A percentile compares a stretch with the other conserved stretches of the same genome.
phyloP scores from a whole-genome alignment of 768 basidiomycete genomes.

The Phaeolepiota aurea region DNA sequence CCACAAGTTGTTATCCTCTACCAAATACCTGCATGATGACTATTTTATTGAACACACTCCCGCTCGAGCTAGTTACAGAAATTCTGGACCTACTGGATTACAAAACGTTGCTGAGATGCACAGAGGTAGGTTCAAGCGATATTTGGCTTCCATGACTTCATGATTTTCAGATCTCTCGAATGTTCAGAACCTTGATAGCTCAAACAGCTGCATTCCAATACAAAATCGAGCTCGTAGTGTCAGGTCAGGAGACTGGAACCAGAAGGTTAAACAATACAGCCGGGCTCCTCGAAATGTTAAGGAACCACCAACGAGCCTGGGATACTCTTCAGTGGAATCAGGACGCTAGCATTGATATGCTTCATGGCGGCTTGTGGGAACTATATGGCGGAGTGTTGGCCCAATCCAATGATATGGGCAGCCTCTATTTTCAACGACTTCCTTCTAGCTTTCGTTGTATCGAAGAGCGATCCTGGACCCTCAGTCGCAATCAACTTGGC shows the following conservation, averaged over 20 bases:
- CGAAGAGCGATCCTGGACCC: slow-evolving; percentile 33
- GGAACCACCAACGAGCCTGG: slow-evolving; percentile 30
- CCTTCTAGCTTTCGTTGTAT: slow-evolving; percentile 43
- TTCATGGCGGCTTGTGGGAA: slow-evolving; percentile 41
- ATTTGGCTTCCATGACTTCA: no score
- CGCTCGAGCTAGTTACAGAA: no score
- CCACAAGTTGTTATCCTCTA: no score
- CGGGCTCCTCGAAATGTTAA: slow-evolving; percentile 27
- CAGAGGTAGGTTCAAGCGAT: no score
- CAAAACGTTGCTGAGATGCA: no score
- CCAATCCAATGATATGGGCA: slow-evolving; percentile 21
- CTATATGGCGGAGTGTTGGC: slow-evolving; percentile 51
- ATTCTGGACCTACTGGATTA: no score
- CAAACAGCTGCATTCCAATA: slow-evolving; percentile 28
- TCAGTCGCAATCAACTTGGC: slow-evolving; percentile 19
- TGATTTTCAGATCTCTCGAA: slow-evolving; percentile 29
- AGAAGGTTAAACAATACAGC: slow-evolving; percentile 14
- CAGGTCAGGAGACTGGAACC: slow-evolving; percentile 32
- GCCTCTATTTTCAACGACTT: slow-evolving; percentile 36
- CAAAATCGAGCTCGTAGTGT: slow-evolving; percentile 33
- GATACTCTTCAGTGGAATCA: slow-evolving; percentile 25
- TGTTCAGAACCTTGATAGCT: slow-evolving; percentile 17
- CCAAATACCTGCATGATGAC: no score
- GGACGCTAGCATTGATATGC: slow-evolving; percentile 26
- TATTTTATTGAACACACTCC: no score